These are phyloP conservation scores for Aspergillus ibericus DNA, from an alignment of 2,329 filamentous ascomycete genomes.

Conservation along the genomic window DNA sequence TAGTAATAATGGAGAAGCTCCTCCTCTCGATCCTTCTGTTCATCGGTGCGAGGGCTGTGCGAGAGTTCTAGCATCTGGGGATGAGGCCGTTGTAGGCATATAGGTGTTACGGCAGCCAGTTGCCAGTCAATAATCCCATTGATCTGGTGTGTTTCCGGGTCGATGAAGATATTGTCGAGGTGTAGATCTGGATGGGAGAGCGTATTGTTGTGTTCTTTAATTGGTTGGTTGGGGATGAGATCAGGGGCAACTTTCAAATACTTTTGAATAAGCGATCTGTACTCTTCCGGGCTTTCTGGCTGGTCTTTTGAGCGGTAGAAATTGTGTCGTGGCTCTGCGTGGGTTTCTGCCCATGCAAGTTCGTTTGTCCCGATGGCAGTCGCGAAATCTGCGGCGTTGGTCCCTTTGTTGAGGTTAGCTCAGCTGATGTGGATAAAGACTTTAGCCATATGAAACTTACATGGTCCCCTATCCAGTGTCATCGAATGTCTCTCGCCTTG, in stretches of 20 bases:
- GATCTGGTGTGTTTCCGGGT: conserved; percentile 5
- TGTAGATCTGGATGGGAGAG: conserved; percentile 8
- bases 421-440: background rate
- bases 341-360: conserved; percentile 13
- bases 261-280: background rate
- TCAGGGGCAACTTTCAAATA: background rate
- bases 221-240: background rate
- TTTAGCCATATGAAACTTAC: background rate
- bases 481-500: conserved; percentile 6
- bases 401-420: conserved; percentile 3
- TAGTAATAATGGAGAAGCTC: conserved; percentile 9
- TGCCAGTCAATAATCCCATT: conserved; percentile 21
- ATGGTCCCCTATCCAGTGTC: conserved; percentile 16
- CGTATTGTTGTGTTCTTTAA: background rate
- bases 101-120: conserved; percentile 9
- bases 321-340: conserved; percentile 17
- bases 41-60: background rate
- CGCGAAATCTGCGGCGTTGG: conserved; percentile 12
- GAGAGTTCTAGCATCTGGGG: conserved; percentile 18
- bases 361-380: conserved; percentile 15
- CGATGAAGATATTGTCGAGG: conserved; percentile 10
- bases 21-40: background rate
- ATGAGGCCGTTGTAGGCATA: conserved; percentile 13
- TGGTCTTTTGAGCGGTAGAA: conserved; percentile 12
- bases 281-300: background rate